Evolutionary conservation across 2,329 filamentous ascomycete species (phyloP), one percentile per base, ranked within the genome.

Genomic region (Myriangium duriaei): DNA sequence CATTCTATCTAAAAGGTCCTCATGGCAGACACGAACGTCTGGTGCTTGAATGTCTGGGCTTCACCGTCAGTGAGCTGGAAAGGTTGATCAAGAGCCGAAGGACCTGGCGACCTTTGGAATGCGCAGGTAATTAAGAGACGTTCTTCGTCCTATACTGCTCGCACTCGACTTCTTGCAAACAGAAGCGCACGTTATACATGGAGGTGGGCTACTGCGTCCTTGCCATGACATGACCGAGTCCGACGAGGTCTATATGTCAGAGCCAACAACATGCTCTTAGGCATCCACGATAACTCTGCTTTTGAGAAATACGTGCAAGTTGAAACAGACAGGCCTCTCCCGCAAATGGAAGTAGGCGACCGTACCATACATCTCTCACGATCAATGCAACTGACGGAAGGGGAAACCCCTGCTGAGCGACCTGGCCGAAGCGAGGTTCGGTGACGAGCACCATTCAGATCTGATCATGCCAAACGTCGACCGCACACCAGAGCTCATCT

Each of bases 221-320:
- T n/a, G n/a, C n/a, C n/a, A n/a, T n/a, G n/a, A n/a, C n/a, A n/a
- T n/a, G n/a, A n/a, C n/a, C n/a, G n/a, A n/a, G n/a, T n/a, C n/a
- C n/a, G n/a, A n/a, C n/a, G n/a, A n/a, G n/a, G n/a, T n/a, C 16
- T 18, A 62, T 59, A 61, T 38, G 24, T 62, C 10, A 53, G 60
- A 18, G 49, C 57, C 1, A 54, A 53, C 11, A 62, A 63, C 37
- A 49, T 63, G 1, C 51, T 63, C 1, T 44, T 61, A 12, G 58
- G 49, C 2, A 44, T 61, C 9, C 40, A 43, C 5, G 50, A 62
- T 15, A 42, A 52, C 4, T 51, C 57, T 1, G 44, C 55, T 11
- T 49, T 61, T 9, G 24, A 39, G 1, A 46, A 29, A 4, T 49
- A 57, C 3, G 59, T 61, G 41, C 45, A 55, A 14, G 39, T 46